Evolutionary conservation across 2,329 filamentous ascomycete genomes (phyloP).

Genomic region (Cladosporium phlei): DNA sequence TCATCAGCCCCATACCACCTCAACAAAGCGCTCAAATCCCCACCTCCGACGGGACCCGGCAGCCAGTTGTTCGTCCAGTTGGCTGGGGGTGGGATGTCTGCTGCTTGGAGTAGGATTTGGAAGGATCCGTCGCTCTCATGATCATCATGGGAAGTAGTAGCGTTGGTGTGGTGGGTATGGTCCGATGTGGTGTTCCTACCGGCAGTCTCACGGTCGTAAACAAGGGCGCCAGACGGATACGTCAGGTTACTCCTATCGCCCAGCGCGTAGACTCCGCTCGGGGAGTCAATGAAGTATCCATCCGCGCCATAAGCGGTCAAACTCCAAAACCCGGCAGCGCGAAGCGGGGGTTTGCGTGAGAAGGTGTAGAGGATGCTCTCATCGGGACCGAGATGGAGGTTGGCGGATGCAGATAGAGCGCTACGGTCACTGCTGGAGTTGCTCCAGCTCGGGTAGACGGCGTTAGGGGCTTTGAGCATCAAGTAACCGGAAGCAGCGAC

Average conservation of each 20-base stretch:
- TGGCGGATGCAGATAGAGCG: not conserved
- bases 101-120: constrained; percentile 18
- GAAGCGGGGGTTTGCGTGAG: constrained; percentile 18
- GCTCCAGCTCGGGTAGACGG: constrained; percentile 18
- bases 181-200: too few relatives aligned
- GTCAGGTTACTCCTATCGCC: constrained; percentile 21
- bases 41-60: constrained; percentile 1
- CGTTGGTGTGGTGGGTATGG: too few relatives aligned
- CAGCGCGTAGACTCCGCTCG: constrained; percentile 15
- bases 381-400: constrained; percentile 9
- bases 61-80: constrained; percentile 24
- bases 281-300: constrained; percentile 18
- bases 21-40: constrained; percentile 1
- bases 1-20: constrained; percentile 5
- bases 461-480: constrained; percentile 14
- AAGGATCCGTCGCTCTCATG: constrained; percentile 14
- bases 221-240: constrained; percentile 14
- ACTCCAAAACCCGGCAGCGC: constrained; percentile 19
- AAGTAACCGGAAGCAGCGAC: constrained; percentile 16
- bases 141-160: not conserved
- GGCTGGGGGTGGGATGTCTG: constrained; percentile 16
- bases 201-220: constrained; percentile 12
- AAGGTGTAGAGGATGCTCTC: constrained; percentile 21
- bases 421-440: constrained; percentile 1
- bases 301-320: constrained; percentile 17